Evolutionary conservation across 192 early-diverging fungal genomes (phyloP), one percentile per base, ranked within the genome.

Genomic region (Coemansia sp.): DNA sequence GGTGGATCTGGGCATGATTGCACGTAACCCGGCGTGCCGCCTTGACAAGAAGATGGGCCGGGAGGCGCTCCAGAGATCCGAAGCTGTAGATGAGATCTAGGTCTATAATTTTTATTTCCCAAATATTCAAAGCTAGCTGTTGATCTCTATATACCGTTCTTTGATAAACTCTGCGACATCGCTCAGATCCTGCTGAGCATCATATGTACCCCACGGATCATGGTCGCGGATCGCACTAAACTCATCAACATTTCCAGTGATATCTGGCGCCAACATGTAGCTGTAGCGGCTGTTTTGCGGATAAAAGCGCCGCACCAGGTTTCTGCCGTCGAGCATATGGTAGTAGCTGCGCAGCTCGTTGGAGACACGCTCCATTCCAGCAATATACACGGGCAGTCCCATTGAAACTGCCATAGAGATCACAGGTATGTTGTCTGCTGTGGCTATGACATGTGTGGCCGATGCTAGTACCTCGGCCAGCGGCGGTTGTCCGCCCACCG

Each of bases 1-100:
- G 83, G 89, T 95, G 21, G 93, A 96, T 67, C 73, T 98, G 72
- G 85, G 82, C 47, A 92, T 93, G 91, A 87, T 99, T 57, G 84
- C 90, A 72, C 81, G 83, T 54, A 92, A 96, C 73, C 89, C 97
- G 40, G 89, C 94, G 50, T 94, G 91, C 84, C 84, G 94, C 67
- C 85, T 94, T 57, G 92, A 95, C 81, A 95, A 94, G 86, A 68
- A 72, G 51, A 76, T 76, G 65, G 68, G 72, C 60, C 61, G 54
- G 51, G 77, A 74, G 61, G 61, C 60, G n/a, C 38, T 53, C n/a
- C 55, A 71, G 37, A 44, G 34, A 26, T 7, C 38, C 18, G 53
- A 11, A 5, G 37, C 17, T 15, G 46, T 60, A 23, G 50, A 63
- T 3, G 49, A 48, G 31, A 38, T 23, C 47, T 65, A 65, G 31